Evolutionary conservation across 2,329 filamentous ascomycete genomes (phyloP).

Genomic region (Camillea tinctor): DNA sequence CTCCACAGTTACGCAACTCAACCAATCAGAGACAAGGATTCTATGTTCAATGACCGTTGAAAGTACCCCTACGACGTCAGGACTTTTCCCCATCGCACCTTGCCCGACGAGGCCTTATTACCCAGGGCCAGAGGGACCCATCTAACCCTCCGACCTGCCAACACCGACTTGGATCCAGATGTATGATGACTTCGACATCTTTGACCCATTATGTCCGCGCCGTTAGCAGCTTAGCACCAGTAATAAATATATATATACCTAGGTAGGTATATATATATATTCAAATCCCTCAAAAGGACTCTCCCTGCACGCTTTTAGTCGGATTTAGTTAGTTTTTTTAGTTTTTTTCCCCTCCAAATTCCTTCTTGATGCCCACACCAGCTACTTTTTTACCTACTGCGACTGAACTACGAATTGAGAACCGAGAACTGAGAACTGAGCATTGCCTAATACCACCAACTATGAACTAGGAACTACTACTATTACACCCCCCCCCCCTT

Average conservation of each 20-base stretch:
- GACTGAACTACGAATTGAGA: too few species aligned
- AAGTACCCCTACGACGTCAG: conserved; percentile 28
- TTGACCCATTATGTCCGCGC: neutral
- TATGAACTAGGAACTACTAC: too few species aligned
- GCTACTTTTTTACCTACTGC: neutral
- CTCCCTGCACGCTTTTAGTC: conserved; percentile 20
- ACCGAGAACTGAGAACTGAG: too few species aligned
- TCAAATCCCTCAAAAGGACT: conserved; percentile 1
- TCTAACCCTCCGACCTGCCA: conserved; percentile 4
- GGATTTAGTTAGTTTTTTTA: neutral
- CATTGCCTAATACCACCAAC: too few species aligned
- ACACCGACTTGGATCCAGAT: conserved; percentile 14
- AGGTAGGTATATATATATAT: neutral
- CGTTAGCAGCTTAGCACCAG: neutral
- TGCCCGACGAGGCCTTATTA: conserved; percentile 7
- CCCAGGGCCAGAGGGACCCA: too few species aligned
- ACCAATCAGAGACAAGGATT: conserved; percentile 14
- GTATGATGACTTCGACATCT: conserved; percentile 32
- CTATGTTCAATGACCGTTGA: conserved; percentile 9
- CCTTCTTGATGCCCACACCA: neutral
- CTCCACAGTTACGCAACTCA: conserved; percentile 2
- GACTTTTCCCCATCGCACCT: conserved; percentile 16
- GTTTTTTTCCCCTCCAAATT: neutral
- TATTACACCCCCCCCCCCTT: too few species aligned
- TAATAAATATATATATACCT: neutral